phyloP scores from a whole-genome alignment of 2,329 filamentous ascomycete species.

The Polytolypa hystricis region DNA sequence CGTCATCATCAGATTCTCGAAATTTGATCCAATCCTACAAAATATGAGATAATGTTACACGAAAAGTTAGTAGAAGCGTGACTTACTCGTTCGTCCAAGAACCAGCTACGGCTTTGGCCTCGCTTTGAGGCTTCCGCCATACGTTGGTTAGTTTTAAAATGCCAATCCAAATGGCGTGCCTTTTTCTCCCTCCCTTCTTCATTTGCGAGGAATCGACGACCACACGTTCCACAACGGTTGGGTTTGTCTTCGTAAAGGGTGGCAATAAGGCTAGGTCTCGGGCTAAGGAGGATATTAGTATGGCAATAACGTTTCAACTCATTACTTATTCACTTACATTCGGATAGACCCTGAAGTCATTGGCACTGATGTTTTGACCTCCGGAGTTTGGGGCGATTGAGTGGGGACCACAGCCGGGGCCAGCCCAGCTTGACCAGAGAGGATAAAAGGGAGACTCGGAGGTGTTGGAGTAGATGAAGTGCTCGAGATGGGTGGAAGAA shows the following conservation, averaged over 20 bases:
- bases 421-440: conserved; percentile 27
- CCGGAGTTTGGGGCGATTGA: conserved; percentile 22
- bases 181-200: conserved; percentile 75
- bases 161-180: conserved; percentile 92
- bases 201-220: conserved; percentile 69
- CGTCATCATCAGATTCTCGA: conserved; percentile 62
- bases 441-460: conserved; percentile 32
- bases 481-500: conserved; percentile 43
- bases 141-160: conserved; percentile 85
- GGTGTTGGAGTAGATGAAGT: conserved; percentile 31
- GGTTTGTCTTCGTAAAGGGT: conserved; percentile 71
- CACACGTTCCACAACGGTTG: conserved; percentile 83
- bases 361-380: conserved; percentile 29
- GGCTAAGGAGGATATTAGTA: conserved; percentile 35
- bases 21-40: conserved; percentile 78
- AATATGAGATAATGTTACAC: conserved; percentile 13
- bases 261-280: conserved; percentile 61
- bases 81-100: conserved; percentile 73
- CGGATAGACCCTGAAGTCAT: conserved; percentile 61
- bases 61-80: conserved; percentile 4
- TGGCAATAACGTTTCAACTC: not conserved
- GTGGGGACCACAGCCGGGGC: conserved; percentile 26
- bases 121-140: conserved; percentile 77
- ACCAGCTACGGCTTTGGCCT: conserved; percentile 88
- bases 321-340: conserved; percentile 43